Percentiles rank a stretch among this genome's conserved stretches.
Conservation (phyloP, 1,139 yeast species). For the Neolecta irregularis region DNA sequence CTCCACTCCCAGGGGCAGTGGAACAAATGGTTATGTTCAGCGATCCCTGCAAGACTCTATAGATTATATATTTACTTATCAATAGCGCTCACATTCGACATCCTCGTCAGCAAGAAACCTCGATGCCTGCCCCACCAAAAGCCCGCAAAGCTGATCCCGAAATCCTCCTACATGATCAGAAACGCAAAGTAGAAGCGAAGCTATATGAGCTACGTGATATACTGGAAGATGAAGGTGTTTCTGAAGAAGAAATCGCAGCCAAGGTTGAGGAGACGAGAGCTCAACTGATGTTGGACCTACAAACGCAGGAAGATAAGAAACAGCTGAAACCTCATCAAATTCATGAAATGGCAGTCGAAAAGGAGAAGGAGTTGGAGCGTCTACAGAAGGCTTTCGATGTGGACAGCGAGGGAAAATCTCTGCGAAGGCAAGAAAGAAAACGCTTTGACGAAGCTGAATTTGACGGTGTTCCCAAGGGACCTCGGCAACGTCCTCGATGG, state of each 20-base stretch:
- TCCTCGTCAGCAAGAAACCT: slow-evolving; percentile 17
- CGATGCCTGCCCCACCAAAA: slow-evolving; percentile 17
- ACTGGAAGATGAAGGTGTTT: slow-evolving; percentile 36
- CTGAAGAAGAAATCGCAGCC: slow-evolving; percentile 23
- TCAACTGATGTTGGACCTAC: slow-evolving; percentile 25
- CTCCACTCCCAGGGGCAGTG: slow-evolving; percentile 50
- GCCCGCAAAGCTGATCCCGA: slow-evolving; percentile 25
- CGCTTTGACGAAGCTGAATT: no score
- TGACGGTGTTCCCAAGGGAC: no score
- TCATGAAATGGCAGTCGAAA: slow-evolving; percentile 9
- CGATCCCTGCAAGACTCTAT: slow-evolving; percentile 24
- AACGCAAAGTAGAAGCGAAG: slow-evolving; percentile 37
- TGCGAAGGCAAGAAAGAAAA: no score
- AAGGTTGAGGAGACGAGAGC: slow-evolving; percentile 22
- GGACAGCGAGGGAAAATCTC: no score
- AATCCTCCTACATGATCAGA: slow-evolving; percentile 33
- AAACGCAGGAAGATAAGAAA: background rate
- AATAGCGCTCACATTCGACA: slow-evolving; percentile 23
- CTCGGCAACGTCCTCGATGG: no score
- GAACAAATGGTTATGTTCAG: slow-evolving; percentile 58
- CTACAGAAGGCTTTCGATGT: slow-evolving; percentile 8
- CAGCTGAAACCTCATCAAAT: slow-evolving; percentile 7
- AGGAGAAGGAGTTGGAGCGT: slow-evolving; percentile 6
- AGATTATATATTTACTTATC: slow-evolving; percentile 20
- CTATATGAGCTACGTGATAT: slow-evolving; percentile 41